A percentile compares a stretch with the other conserved stretches of the same genome.
phyloP scores from a whole-genome alignment of 2,329 filamentous ascomycete genomes.

The Xylaria sp. region DNA sequence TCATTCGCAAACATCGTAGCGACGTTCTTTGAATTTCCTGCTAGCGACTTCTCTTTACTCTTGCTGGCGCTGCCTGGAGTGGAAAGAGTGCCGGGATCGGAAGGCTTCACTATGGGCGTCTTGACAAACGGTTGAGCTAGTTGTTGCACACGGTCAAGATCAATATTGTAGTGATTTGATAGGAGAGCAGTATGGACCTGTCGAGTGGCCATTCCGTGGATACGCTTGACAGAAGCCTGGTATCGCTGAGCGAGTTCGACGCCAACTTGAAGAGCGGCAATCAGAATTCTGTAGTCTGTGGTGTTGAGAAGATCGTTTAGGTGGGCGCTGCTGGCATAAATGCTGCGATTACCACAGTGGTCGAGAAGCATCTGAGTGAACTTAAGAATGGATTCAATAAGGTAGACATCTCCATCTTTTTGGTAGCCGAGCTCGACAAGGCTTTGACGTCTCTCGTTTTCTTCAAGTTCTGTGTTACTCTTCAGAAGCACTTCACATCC shows the following conservation, averaged over 20 bases:
- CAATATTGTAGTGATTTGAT: slow-evolving; percentile 82
- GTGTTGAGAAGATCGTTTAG: slow-evolving; percentile 89
- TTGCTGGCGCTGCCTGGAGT: slow-evolving; percentile 67
- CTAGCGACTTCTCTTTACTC: slow-evolving; percentile 72
- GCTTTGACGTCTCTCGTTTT: slow-evolving; percentile 52
- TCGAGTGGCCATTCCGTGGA: slow-evolving; percentile 63
- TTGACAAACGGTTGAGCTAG: slow-evolving; percentile 83
- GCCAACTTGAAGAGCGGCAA: slow-evolving; percentile 77
- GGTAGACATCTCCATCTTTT: slow-evolving; percentile 76
- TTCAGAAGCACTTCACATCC: slow-evolving; percentile 67
- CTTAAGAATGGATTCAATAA: slow-evolving; percentile 79
- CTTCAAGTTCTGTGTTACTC: slow-evolving; percentile 51
- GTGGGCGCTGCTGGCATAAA: slow-evolving; percentile 92
- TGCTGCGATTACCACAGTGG: slow-evolving; percentile 94
- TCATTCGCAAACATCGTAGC: slow-evolving; percentile 80
- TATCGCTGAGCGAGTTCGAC: slow-evolving; percentile 91
- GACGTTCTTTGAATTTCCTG: slow-evolving; percentile 51
- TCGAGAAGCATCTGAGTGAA: slow-evolving; percentile 90
- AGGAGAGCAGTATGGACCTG: slow-evolving; percentile 76
- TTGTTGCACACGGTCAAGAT: slow-evolving; percentile 81
- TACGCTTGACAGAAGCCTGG: slow-evolving; percentile 82
- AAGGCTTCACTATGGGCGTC: slow-evolving; percentile 60
- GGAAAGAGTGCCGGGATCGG: slow-evolving; percentile 57
- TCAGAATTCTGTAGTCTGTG: slow-evolving; percentile 79
- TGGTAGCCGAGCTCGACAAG: slow-evolving; percentile 68